Evolutionary conservation across 2,329 filamentous ascomycete species (phyloP).

Genomic region (Trematosphaeria pertusa): DNA sequence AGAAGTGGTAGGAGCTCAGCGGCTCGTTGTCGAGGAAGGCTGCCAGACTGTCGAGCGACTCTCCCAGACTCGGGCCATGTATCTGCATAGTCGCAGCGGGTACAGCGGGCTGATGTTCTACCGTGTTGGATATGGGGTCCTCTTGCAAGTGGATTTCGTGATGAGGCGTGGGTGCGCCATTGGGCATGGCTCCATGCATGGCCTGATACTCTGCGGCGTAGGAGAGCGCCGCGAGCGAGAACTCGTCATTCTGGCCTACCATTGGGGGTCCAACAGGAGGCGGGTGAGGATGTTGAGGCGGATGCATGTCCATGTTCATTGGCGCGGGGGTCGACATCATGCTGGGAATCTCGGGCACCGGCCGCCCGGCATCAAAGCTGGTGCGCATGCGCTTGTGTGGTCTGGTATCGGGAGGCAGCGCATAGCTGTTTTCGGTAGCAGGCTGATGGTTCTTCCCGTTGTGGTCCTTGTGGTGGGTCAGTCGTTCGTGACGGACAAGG

Average conservation of each 20-base stretch:
- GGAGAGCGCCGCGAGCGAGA: constrained; percentile 48
- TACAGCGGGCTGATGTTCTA: constrained; percentile 17
- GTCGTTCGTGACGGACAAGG: constrained; percentile 49
- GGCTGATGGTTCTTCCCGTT: constrained; percentile 17
- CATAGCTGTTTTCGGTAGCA: constrained; percentile 15
- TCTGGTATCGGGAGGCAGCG: constrained; percentile 23
- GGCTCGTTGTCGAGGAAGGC: constrained; percentile 49
- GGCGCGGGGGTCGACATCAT: constrained; percentile 33
- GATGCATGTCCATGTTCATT: constrained; percentile 26
- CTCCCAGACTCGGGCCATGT: constrained; percentile 30
- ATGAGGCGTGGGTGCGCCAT: constrained; percentile 17
- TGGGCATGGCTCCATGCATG: constrained; percentile 37
- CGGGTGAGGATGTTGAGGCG: constrained; percentile 22
- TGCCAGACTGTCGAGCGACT: constrained; percentile 48
- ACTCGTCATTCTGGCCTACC: constrained; percentile 34
- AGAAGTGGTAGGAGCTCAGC: constrained; percentile 48
- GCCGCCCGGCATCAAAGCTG: constrained; percentile 31
- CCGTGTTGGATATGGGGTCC: constrained; percentile 16
- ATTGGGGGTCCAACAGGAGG: constrained; percentile 21
- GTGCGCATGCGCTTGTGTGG: constrained; percentile 35
- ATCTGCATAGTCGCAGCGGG: constrained; percentile 11
- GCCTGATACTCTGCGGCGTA: constrained; percentile 52
- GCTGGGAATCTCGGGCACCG: constrained; percentile 35
- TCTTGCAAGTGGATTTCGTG: constrained; percentile 22
- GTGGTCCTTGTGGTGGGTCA: constrained; percentile 45